Base-by-base conservation (phyloP, 1,139 yeast genomes). In the Ogataea hybrid region DNA sequence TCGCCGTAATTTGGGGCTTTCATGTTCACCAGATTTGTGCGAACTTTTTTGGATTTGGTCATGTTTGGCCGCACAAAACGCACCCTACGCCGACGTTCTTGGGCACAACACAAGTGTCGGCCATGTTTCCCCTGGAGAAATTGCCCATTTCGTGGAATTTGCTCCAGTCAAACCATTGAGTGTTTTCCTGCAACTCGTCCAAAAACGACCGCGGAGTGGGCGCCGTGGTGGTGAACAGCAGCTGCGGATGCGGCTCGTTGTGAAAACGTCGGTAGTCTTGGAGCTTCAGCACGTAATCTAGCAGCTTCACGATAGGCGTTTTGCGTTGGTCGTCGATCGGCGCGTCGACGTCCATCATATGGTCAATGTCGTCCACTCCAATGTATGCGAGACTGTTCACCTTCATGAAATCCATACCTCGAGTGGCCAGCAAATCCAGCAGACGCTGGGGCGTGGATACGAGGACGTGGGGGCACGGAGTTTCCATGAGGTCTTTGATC, bases 391-490 rank as follows among this genome's bases (percentile, higher is more conserved):
- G 41, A 16, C 47, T 49, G 25, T 53, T 48, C 8, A 63, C 49
- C 21, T 54, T 56, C 11, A 60, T 33, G 34, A 39, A 57, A 32
- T 57, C 61, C 62, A 59, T 58, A 27, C 63, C 63, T 36, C 57
- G 49, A 8, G 58, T 49, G 12, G 64, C 56, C 16, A 63, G 44
- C 21, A 62, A 25, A 43, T 62, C 67, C 12, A 62, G 37, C n/a
- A 63, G 37, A 44, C 66, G 50, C 17, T 57, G 64, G 3, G 67
- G 66, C 1, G 67, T 63, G 0, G 61, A 20, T 2, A 63, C 59
- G 15, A 63, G 32, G 8, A 62, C 44, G 41, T 60, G 63, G 1
- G 67, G 66, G 5, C 48, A 39, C 12, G 54, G 55, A n/a, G 15
- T 15, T 9, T 50, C 51, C 1, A 49, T 48, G 5, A 58, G 39